A percentile compares a stretch with the other conserved stretches of the same genome.
Evolutionary conservation across 495 filamentous ascomycete species (phyloP).

Genomic region (Penicillium subrubescens): DNA sequence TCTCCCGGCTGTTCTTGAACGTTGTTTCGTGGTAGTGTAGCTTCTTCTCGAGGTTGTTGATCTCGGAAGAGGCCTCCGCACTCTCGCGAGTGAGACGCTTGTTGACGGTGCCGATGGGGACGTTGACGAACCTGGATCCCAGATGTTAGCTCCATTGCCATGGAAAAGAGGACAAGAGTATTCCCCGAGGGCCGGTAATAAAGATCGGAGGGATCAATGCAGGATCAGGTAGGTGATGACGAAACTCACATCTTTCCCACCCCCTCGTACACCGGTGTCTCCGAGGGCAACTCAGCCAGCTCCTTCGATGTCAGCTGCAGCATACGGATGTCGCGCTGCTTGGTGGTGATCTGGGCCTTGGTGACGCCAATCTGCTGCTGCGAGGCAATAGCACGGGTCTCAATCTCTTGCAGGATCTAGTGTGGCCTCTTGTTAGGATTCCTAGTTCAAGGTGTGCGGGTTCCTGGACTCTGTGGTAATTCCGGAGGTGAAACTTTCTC

Average conservation of each 20-base stretch:
- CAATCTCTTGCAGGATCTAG: constrained; percentile 92
- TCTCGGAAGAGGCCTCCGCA: constrained; percentile 72
- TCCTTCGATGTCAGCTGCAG: constrained; percentile 86
- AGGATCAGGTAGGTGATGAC: too few relatives aligned
- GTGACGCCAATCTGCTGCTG: constrained; percentile 92
- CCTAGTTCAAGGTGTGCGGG: background rate
- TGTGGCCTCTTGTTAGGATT: constrained; percentile 16
- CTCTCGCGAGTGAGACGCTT: constrained; percentile 75
- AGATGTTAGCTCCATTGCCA: background rate
- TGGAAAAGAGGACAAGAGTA: background rate
- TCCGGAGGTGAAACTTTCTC: constrained; percentile 13
- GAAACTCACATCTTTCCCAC: constrained; percentile 88
- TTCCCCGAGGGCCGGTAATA: background rate
- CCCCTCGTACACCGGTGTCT: constrained; percentile 88
- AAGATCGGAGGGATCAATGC: background rate
- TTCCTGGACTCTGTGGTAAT: background rate
- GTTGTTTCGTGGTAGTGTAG: constrained; percentile 93
- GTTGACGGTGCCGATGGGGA: constrained; percentile 71
- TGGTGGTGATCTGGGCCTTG: constrained; percentile 79
- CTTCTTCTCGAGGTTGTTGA: constrained; percentile 82
- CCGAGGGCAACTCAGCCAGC: constrained; percentile 71
- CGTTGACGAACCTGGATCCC: constrained; percentile 77
- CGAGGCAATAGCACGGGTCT: constrained; percentile 79
- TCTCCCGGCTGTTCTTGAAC: constrained; percentile 85
- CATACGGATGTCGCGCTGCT: constrained; percentile 87